Conservation (phyloP, 2,329 filamentous ascomycete genomes). For the Fusarium dimerum region DNA sequence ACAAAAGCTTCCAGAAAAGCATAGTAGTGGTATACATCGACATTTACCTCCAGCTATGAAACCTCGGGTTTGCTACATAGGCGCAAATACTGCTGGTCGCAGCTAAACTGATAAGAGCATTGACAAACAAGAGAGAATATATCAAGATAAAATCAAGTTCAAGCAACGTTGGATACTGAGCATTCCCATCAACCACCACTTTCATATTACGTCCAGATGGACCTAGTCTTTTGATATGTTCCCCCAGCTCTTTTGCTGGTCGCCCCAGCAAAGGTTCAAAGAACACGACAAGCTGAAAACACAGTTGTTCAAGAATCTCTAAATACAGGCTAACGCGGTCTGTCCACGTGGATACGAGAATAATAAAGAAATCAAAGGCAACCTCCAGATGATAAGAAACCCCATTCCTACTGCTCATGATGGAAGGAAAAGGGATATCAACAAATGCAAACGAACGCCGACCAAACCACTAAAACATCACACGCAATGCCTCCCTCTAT, state of each 20-base stretch:
- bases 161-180: no score
- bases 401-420: conserved; percentile 23
- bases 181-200: not conserved
- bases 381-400: conserved; percentile 8
- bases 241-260: not conserved
- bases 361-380: conserved; percentile 6
- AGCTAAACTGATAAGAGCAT: no score
- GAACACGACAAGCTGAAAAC: conserved; percentile 12
- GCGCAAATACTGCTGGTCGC: no score
- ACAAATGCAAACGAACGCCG: conserved; percentile 36
- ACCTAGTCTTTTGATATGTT: not conserved
- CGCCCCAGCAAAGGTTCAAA: not conserved
- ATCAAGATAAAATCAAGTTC: no score
- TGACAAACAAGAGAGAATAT: no score
- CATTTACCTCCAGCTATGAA: no score
- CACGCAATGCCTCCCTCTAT: conserved; percentile 38
- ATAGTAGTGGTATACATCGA: no score
- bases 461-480: conserved; percentile 31
- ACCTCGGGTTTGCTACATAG: no score
- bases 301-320: conserved; percentile 13
- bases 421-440: conserved; percentile 34
- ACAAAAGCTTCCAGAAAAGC: no score
- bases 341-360: conserved; percentile 11
- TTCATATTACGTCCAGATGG: not conserved
- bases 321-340: conserved; percentile 27